These are phyloP conservation scores for Tylopilus sp. DNA, from an alignment of 768 basidiomycete genomes.

Conservation along the genomic window DNA sequence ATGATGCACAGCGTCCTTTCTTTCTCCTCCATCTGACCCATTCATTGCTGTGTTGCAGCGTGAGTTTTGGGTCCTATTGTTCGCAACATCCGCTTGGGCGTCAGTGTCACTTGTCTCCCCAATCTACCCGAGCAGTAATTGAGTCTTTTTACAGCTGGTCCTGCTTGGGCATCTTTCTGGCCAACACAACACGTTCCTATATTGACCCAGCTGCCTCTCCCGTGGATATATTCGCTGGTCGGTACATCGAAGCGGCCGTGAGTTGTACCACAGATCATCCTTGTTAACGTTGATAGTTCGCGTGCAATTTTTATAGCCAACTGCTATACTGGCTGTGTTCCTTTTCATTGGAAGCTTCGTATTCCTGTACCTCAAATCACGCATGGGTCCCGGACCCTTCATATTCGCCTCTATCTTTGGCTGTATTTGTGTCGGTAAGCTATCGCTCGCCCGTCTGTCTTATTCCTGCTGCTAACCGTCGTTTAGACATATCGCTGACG, in stretches of 20 bases:
- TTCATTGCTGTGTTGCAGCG: conserved; percentile 68
- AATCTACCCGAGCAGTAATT: neutral
- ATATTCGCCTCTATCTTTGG: conserved; percentile 52
- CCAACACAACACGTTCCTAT: conserved; percentile 50
- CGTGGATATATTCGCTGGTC: conserved; percentile 42
- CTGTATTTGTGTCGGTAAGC: conserved; percentile 56
- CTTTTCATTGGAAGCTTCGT: conserved; percentile 57
- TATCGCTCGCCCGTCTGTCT: neutral
- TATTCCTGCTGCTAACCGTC: neutral
- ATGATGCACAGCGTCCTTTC: conserved; percentile 49
- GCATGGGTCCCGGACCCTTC: conserved; percentile 62
- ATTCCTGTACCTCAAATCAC: conserved; percentile 58
- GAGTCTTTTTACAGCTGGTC: conserved; percentile 47
- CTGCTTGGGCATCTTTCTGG: conserved; percentile 61
- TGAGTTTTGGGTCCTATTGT: conserved; percentile 51
- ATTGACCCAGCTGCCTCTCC: conserved; percentile 38
- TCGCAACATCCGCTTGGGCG: conserved; percentile 56
- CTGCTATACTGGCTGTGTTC: conserved; percentile 57
- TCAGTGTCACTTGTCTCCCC: conserved; percentile 33
- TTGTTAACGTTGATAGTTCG: neutral
- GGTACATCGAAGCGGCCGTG: conserved; percentile 53
- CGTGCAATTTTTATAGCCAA: conserved; percentile 39
- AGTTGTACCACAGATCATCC: conserved; percentile 3
- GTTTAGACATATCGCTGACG: conserved; percentile 54
- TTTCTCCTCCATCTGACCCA: conserved; percentile 66